A percentile compares a stretch with the other conserved stretches of the same genome.
These are phyloP conservation scores for Amylocarpus encephaloides DNA, from an alignment of 2,329 filamentous ascomycete genomes.

Conservation along the genomic window DNA sequence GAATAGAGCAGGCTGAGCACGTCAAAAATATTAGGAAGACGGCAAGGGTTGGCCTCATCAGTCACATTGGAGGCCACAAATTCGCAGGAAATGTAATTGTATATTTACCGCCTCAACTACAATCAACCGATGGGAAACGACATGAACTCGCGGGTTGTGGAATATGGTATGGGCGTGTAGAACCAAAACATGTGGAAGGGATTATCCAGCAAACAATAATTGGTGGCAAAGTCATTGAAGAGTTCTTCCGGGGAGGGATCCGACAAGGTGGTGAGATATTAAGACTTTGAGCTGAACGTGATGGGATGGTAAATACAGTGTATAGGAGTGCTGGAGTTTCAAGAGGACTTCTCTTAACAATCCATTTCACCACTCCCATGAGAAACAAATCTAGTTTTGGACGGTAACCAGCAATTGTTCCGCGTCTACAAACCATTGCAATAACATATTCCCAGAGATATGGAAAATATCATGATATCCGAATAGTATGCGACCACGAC, in stretches of 20 bases:
- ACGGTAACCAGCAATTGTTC: too few species aligned
- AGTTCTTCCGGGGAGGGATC: conserved; percentile 68
- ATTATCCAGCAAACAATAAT: conserved; percentile 66
- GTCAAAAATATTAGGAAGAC: conserved; percentile 23
- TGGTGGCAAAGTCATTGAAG: conserved; percentile 59
- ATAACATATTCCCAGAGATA: too few species aligned
- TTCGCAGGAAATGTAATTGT: conserved; percentile 81
- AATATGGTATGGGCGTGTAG: conserved; percentile 77
- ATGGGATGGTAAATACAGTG: conserved; percentile 10
- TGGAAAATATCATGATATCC: too few species aligned
- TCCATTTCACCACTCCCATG: not conserved
- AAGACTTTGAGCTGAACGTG: conserved; percentile 18
- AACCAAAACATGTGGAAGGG: conserved; percentile 69
- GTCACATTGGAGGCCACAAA: conserved; percentile 79
- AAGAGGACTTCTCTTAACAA: not conserved
- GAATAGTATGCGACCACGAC: too few species aligned
- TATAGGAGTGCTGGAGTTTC: not conserved
- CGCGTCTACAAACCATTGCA: too few species aligned
- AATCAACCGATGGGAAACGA: conserved; percentile 34
- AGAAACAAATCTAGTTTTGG: too few species aligned
- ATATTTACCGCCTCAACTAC: conserved; percentile 59
- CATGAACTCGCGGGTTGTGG: conserved; percentile 64
- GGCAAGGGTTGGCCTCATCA: conserved; percentile 63
- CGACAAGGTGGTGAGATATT: conserved; percentile 45
- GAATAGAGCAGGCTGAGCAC: conserved; percentile 20